phyloP scores from a whole-genome alignment of 2,329 filamentous ascomycete genomes.

The Bipolaris sorokiniana region DNA sequence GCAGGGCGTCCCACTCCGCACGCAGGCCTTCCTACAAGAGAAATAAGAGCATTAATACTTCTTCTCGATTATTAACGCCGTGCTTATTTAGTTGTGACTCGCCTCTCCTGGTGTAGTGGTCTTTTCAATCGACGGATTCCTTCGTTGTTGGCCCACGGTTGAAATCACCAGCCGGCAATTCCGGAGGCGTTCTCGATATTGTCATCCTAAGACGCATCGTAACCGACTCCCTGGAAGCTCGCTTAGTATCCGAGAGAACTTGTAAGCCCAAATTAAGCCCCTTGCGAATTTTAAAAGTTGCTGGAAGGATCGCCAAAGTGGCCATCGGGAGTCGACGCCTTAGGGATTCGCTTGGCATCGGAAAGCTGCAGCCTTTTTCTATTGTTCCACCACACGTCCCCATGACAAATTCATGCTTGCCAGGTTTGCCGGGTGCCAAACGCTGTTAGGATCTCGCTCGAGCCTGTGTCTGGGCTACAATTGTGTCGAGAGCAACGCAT shows the following conservation, averaged over 20 bases:
- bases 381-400: not conserved
- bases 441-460: not conserved
- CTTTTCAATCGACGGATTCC: not conserved
- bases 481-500: slow-evolving; percentile 1
- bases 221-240: not conserved
- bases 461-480: not conserved
- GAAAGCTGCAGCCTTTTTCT: not conserved
- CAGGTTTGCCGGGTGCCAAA: not conserved
- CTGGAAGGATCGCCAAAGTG: not conserved
- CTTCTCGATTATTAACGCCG: not conserved
- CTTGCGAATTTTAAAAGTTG: not conserved
- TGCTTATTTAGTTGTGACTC: not conserved
- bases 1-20: not conserved
- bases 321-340: not conserved
- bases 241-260: not conserved
- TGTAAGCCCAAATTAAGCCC: no score
- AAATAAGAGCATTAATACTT: not conserved
- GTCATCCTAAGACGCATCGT: not conserved
- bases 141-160: not conserved
- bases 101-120: not conserved
- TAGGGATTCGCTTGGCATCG: not conserved
- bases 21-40: not conserved
- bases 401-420: not conserved
- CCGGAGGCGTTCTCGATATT: not conserved
- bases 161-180: not conserved